Conservation (phyloP, 2,329 filamentous ascomycete genomes). For the Calonectria hongkongensis region DNA sequence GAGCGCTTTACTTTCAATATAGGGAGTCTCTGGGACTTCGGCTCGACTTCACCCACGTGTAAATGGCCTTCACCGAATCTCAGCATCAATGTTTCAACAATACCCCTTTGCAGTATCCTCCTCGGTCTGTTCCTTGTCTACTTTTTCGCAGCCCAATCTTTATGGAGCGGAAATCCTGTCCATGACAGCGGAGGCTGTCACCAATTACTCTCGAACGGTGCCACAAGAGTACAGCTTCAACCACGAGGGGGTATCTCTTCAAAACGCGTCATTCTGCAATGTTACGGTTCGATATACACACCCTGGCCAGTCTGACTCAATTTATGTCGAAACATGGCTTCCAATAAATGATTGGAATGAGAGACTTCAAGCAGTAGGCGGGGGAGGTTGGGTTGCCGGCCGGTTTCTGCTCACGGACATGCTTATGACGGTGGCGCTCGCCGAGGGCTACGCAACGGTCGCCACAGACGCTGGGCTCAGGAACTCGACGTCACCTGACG, state of each 20-base stretch:
- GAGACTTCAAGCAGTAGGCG: slow-evolving; percentile 41
- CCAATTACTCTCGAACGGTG: slow-evolving; percentile 5
- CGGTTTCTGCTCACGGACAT: slow-evolving; percentile 28
- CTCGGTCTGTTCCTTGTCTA: slow-evolving; percentile 5
- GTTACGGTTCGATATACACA: slow-evolving; percentile 33
- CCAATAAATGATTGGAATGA: slow-evolving; percentile 39
- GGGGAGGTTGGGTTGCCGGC: slow-evolving; percentile 42
- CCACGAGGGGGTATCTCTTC: slow-evolving; percentile 5
- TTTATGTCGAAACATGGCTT: slow-evolving; percentile 24
- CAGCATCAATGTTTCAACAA: slow-evolving; percentile 5
- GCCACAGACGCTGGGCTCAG: slow-evolving; percentile 42
- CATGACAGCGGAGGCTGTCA: neutral
- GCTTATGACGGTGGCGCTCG: slow-evolving; percentile 40
- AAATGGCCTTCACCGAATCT: neutral
- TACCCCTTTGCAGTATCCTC: slow-evolving; percentile 14
- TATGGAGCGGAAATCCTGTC: slow-evolving; percentile 20
- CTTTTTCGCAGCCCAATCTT: slow-evolving; percentile 8
- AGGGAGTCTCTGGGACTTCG: too few species aligned
- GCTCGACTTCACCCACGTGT: too few species aligned
- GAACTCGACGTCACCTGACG: slow-evolving; percentile 1
- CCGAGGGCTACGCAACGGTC: slow-evolving; percentile 43
- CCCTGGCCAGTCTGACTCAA: slow-evolving; percentile 26
- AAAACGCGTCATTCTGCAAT: slow-evolving; percentile 33
- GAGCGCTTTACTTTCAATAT: too few species aligned
- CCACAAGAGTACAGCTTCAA: slow-evolving; percentile 19